Evolutionary conservation across 2,329 filamentous ascomycete species (phyloP).

Genomic region (Sphaerulina musiva): DNA sequence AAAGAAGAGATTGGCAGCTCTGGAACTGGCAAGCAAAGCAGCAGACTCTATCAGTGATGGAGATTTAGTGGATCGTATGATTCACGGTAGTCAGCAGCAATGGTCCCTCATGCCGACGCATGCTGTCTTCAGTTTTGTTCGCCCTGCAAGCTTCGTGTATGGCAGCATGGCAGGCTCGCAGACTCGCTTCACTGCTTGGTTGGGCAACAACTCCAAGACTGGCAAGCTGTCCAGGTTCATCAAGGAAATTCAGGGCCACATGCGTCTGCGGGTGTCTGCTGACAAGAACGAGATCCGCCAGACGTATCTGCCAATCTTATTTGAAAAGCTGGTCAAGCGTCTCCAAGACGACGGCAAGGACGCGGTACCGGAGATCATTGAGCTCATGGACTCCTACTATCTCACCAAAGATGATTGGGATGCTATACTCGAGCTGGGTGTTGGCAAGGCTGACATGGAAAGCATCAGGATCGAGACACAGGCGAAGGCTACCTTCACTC

Average conservation of each 20-base stretch:
- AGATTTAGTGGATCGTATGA: conserved; percentile 94
- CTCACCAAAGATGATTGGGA: conserved; percentile 94
- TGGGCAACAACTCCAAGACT: conserved; percentile 88
- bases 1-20: conserved; percentile 69
- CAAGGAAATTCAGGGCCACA: conserved; percentile 94
- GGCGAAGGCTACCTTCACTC: conserved; percentile 83
- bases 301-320: conserved; percentile 84
- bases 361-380: conserved; percentile 72
- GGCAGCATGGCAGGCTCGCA: conserved; percentile 62
- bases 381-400: conserved; percentile 95
- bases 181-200: conserved; percentile 80
- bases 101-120: conserved; percentile 98
- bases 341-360: conserved; percentile 76
- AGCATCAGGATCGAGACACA: conserved; percentile 72
- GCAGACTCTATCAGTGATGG: conserved; percentile 96
- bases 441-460: conserved; percentile 75
- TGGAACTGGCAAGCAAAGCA: conserved; percentile 80
- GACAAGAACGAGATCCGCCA: conserved; percentile 92
- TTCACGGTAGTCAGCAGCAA: conserved; percentile 94
- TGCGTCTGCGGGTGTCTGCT: conserved; percentile 83
- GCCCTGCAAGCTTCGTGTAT: conserved; percentile 78
- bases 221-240: conserved; percentile 68
- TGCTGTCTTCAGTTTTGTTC: conserved; percentile 89
- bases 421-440: conserved; percentile 79
- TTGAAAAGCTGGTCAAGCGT: conserved; percentile 69